Evolutionary conservation across 306 rosid genomes (phyloP).

Genomic region (Dryas drummondii): DNA sequence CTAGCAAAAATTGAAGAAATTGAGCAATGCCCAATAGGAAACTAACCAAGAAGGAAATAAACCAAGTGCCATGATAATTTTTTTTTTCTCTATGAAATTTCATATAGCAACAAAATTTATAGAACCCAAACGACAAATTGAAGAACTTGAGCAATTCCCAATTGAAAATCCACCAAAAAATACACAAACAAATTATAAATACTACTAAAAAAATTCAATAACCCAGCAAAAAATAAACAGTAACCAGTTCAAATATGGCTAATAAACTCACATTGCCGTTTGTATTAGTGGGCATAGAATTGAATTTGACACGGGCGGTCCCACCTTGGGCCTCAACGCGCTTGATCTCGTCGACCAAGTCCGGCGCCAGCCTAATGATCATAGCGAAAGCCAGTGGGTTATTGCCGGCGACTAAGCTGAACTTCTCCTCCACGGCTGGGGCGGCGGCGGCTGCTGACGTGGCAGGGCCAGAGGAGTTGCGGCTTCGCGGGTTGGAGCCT

Average conservation of each 20-base stretch:
- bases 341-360: constrained; percentile 90
- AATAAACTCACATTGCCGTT: constrained; percentile 65
- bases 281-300: constrained; percentile 46
- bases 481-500: constrained; percentile 35
- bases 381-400: constrained; percentile 74
- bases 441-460: constrained; percentile 34
- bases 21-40: constrained; percentile 14
- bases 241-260: not conserved
- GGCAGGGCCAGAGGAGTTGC: constrained; percentile 34
- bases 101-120: not conserved
- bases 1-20: not conserved
- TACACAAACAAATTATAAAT: not conserved
- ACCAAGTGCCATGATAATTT: not conserved
- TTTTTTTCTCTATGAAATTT: not conserved
- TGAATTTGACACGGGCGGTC: constrained; percentile 77
- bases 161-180: not conserved
- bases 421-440: constrained; percentile 67
- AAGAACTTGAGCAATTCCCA: not conserved
- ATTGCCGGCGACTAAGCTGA: constrained; percentile 64
- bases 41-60: not conserved
- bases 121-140: not conserved
- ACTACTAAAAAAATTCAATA: not conserved
- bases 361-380: constrained; percentile 80
- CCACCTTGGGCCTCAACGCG: constrained; percentile 88
- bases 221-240: constrained; percentile 5